Evolutionary conservation across 2,329 filamentous ascomycete genomes (phyloP).

Genomic region (Emergomyces africanus): DNA sequence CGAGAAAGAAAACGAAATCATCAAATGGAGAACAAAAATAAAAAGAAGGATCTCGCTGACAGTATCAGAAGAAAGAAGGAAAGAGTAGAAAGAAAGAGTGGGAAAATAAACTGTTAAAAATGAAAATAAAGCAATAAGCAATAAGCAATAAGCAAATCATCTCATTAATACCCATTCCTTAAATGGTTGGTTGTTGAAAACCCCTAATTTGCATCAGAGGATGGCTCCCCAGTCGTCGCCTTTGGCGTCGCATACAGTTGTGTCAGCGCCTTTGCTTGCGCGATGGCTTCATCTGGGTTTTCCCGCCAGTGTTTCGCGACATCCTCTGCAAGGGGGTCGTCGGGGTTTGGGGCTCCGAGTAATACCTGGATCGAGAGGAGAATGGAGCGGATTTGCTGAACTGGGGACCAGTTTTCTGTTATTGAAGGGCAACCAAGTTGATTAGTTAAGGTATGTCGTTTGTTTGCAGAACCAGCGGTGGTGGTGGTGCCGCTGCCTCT

Average conservation of each 20-base stretch:
- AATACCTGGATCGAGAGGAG: conserved; percentile 97
- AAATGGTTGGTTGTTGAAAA: not conserved
- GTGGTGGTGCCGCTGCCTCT: not conserved
- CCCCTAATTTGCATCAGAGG: not conserved
- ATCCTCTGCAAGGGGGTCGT: conserved; percentile 95
- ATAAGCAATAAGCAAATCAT: not conserved
- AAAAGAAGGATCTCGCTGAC: not conserved
- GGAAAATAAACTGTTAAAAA: too few relatives aligned
- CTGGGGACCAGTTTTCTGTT: conserved; percentile 94
- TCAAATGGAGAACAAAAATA: not conserved
- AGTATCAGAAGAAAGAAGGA: not conserved
- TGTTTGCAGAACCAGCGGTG: not conserved
- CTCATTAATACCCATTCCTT: not conserved
- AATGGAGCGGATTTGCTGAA: conserved; percentile 94
- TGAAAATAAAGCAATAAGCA: not conserved
- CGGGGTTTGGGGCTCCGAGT: conserved; percentile 89
- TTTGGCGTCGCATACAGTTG: conserved; percentile 51
- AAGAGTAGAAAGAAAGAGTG: too few relatives aligned
- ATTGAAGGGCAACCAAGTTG: conserved; percentile 4
- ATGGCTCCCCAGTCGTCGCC: not conserved
- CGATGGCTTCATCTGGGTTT: conserved; percentile 81
- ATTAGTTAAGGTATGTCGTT: conserved; percentile 7
- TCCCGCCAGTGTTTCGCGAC: conserved; percentile 98
- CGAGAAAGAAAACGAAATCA: not conserved
- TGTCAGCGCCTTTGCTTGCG: conserved; percentile 88